Percentiles rank a stretch among this genome's conserved stretches.
Evolutionary conservation across 2,329 filamentous ascomycete genomes (phyloP).

Genomic region (Triangularia verruculosa): DNA sequence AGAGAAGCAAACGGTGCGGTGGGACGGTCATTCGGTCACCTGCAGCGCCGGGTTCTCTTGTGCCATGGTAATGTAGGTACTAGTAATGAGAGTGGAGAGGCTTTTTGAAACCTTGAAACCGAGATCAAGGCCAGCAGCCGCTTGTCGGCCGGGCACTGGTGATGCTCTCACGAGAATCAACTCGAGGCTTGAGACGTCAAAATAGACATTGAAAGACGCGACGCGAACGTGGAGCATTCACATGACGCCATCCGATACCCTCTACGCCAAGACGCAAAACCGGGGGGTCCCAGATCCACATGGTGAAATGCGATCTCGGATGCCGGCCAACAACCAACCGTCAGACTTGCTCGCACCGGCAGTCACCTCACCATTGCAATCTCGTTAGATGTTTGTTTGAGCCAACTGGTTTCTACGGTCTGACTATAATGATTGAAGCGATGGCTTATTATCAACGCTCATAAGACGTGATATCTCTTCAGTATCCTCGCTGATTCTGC

Average conservation of each 20-base stretch:
- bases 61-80: neutral
- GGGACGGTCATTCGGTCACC: neutral
- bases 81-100: too few species aligned
- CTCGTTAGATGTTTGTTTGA: neutral
- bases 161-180: neutral
- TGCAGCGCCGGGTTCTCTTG: neutral
- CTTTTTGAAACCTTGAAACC: neutral
- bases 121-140: neutral
- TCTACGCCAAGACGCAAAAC: neutral
- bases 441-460: too few species aligned
- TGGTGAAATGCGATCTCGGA: neutral
- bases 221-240: neutral
- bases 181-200: neutral
- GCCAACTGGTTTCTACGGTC: too few species aligned
- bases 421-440: too few species aligned
- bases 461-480: neutral
- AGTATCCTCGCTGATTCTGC: neutral
- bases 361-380: neutral
- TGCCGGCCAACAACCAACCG: neutral
- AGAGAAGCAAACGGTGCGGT: neutral
- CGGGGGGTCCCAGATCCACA: neutral
- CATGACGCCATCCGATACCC: neutral
- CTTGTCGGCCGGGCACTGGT: neutral
- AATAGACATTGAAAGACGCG: neutral
- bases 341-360: neutral